Evolutionary conservation across 257 asterid species (phyloP).

Genomic region (Handroanthus guayacan): DNA sequence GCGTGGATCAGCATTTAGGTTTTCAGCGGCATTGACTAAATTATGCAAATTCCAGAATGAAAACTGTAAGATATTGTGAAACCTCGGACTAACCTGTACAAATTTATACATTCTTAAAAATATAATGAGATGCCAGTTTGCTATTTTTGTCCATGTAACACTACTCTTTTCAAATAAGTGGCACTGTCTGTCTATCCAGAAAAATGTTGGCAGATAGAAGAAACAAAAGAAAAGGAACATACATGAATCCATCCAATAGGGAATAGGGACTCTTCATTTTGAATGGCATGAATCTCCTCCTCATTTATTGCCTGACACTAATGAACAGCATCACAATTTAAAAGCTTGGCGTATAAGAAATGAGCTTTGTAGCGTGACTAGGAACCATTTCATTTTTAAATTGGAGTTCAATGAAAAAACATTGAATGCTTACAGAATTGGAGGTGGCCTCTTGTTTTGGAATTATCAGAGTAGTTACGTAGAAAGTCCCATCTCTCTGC

Average conservation of each 20-base stretch:
- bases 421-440: constrained; percentile 46
- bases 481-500: constrained; percentile 54
- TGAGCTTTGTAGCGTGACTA: neutral
- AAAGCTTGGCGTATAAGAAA: constrained; percentile 12
- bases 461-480: constrained; percentile 50
- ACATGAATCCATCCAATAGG: constrained; percentile 73
- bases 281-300: constrained; percentile 60
- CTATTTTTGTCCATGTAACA: neutral
- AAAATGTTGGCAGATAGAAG: constrained; percentile 10
- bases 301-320: constrained; percentile 60
- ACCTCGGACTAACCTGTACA: neutral
- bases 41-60: neutral
- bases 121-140: neutral
- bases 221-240: constrained; percentile 30
- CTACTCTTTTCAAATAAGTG: neutral
- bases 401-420: neutral
- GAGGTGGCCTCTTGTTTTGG: constrained; percentile 62
- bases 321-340: constrained; percentile 7
- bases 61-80: neutral
- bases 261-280: constrained; percentile 46
- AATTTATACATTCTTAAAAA: neutral
- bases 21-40: neutral
- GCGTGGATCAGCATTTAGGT: neutral
- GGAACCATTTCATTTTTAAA: neutral
- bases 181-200: neutral